A percentile compares a stretch with the other conserved stretches of the same genome.
Evolutionary conservation across 2,329 filamentous ascomycete species (phyloP).

Genomic region (Fusarium pseudocircinatum): DNA sequence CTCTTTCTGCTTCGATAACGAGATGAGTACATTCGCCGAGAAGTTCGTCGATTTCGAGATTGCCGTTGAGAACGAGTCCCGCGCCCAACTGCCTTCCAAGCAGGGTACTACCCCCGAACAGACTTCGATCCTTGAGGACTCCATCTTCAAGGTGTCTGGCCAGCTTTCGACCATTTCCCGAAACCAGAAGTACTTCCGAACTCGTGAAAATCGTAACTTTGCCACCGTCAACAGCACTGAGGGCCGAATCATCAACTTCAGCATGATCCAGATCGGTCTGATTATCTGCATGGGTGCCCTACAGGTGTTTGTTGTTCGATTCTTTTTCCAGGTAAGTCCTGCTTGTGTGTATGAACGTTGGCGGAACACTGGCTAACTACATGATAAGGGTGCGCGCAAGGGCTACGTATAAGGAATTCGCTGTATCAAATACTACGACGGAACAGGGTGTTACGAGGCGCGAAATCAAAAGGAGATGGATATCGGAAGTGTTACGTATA

Average conservation of each 20-base stretch:
- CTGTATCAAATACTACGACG: slow-evolving; percentile 31
- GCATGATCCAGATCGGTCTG: slow-evolving; percentile 88
- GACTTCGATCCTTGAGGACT: slow-evolving; percentile 88
- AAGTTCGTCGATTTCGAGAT: slow-evolving; percentile 99
- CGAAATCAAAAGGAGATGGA: slow-evolving; percentile 45
- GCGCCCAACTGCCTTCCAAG: slow-evolving; percentile 84
- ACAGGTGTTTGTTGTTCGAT: slow-evolving; percentile 96
- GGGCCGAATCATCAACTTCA: slow-evolving; percentile 96
- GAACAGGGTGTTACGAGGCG: slow-evolving; percentile 46
- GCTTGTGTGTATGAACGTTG: no score
- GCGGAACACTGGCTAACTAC: slow-evolving; percentile 10
- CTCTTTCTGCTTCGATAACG: slow-evolving; percentile 97
- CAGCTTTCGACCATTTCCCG: slow-evolving; percentile 93
- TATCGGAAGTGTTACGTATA: slow-evolving; percentile 44
- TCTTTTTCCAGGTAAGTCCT: slow-evolving; percentile 88
- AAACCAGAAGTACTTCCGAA: slow-evolving; percentile 99
- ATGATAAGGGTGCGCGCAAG: slow-evolving; percentile 69
- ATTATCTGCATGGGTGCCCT: slow-evolving; percentile 95
- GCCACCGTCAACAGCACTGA: slow-evolving; percentile 97
- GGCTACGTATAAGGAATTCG: slow-evolving; percentile 68
- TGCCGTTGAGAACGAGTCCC: slow-evolving; percentile 89
- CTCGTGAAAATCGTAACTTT: slow-evolving; percentile 98
- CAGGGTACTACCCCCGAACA: slow-evolving; percentile 90
- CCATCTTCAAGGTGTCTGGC: slow-evolving; percentile 91
- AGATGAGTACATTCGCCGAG: slow-evolving; percentile 97